Percentiles rank a stretch among this genome's conserved stretches.
Evolutionary conservation across 441 rosid species (phyloP).

Genomic region (Iberis amara): DNA sequence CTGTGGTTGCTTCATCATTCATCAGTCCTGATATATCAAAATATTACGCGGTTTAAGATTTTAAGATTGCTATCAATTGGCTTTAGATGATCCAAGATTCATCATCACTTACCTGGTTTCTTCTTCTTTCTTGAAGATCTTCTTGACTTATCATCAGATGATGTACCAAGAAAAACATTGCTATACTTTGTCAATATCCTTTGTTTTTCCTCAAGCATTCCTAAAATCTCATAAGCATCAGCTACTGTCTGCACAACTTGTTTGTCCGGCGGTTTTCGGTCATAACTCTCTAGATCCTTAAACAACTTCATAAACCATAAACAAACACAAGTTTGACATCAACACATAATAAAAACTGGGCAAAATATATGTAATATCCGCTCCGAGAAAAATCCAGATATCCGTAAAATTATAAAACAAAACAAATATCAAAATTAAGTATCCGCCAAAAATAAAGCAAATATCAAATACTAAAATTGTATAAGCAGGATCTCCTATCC

Average conservation of each 20-base stretch:
- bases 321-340: constrained; percentile 28
- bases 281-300: constrained; percentile 74
- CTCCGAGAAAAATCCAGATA: too few species aligned
- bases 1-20: constrained; percentile 23
- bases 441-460: too few species aligned
- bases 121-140: constrained; percentile 39
- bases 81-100: constrained; percentile 3
- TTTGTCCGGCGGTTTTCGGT: constrained; percentile 71
- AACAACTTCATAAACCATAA: constrained; percentile 56
- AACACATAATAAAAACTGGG: neutral
- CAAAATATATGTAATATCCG: neutral
- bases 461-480: too few species aligned
- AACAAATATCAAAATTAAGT: too few species aligned
- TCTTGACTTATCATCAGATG: constrained; percentile 32
- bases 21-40: constrained; percentile 20
- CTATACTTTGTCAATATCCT: constrained; percentile 55
- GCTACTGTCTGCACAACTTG: constrained; percentile 70
- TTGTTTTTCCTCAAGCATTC: constrained; percentile 62
- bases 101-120: constrained; percentile 35
- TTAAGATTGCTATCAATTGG: neutral
- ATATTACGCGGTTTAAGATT: neutral
- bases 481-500: too few species aligned
- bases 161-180: constrained; percentile 36
- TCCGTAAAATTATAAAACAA: too few species aligned
- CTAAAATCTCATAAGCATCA: constrained; percentile 70